Evolutionary conservation across 768 basidiomycete species (phyloP).

Genomic region (Gyrodon lividus): DNA sequence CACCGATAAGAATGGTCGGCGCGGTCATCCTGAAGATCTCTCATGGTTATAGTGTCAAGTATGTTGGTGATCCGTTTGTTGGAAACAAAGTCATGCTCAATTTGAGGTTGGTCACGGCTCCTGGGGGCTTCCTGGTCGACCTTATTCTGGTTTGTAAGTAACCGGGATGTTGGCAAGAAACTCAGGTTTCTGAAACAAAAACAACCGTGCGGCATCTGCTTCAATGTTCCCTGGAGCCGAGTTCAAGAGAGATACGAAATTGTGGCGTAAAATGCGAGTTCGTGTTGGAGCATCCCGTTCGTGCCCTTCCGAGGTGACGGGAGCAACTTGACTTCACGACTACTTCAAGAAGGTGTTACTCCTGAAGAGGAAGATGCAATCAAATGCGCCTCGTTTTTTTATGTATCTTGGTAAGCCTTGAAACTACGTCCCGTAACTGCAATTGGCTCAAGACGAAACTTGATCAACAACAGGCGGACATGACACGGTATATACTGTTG

Average conservation of each 20-base stretch:
- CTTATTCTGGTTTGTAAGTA: slow-evolving; percentile 8
- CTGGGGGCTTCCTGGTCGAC: slow-evolving; percentile 16
- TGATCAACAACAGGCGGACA: slow-evolving; percentile 21
- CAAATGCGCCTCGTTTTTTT: slow-evolving; percentile 15
- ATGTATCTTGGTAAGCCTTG: slow-evolving; percentile 17
- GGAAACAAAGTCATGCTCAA: slow-evolving; percentile 19
- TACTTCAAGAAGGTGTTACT: slow-evolving; percentile 9
- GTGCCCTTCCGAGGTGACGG: background rate
- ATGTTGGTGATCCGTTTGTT: slow-evolving; percentile 33
- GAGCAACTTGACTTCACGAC: slow-evolving; percentile 9
- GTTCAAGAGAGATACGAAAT: slow-evolving; percentile 13
- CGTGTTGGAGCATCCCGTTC: slow-evolving; percentile 15
- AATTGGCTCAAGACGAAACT: background rate
- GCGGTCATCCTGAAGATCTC: slow-evolving; percentile 35
- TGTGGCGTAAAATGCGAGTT: slow-evolving; percentile 3
- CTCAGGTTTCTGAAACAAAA: background rate
- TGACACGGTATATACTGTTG: slow-evolving; percentile 20
- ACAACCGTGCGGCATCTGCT: slow-evolving; percentile 15
- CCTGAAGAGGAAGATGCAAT: slow-evolving; percentile 10
- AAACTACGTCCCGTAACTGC: background rate
- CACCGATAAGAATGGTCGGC: slow-evolving; percentile 32
- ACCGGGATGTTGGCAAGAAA: background rate
- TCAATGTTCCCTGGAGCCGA: slow-evolving; percentile 20
- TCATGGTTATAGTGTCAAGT: slow-evolving; percentile 35
- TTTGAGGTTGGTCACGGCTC: slow-evolving; percentile 3